Conservation (phyloP, 805 yeast genomes). For the Ascoidea asiatica region DNA sequence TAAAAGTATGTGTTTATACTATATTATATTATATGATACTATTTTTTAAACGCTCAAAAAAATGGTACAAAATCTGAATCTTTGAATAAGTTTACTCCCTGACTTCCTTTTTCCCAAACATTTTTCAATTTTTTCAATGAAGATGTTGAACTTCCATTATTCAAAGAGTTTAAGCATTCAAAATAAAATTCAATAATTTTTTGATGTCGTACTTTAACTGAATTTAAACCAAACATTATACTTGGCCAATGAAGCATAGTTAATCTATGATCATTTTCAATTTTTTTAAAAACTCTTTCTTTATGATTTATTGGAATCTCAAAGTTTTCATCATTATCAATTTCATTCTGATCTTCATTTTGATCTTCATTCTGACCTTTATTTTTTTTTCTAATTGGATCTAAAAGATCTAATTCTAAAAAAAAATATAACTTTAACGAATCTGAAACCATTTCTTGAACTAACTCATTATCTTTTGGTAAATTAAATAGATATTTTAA, state of each 20-base stretch:
- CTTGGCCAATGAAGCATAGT: constrained; percentile 39
- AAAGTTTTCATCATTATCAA: neutral
- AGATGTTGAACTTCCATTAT: constrained; percentile 37
- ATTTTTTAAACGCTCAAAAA: too few species aligned
- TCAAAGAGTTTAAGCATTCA: constrained; percentile 22
- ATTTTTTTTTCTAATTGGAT: neutral
- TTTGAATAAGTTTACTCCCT: neutral
- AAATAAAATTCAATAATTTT: constrained; percentile 26
- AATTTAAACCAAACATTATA: constrained; percentile 33
- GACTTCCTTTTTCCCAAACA: constrained; percentile 18
- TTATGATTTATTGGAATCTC: neutral
- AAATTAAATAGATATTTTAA: too few species aligned
- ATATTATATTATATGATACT: too few species aligned
- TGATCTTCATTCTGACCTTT: neutral
- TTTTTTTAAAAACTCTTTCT: neutral
- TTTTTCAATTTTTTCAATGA: constrained; percentile 17
- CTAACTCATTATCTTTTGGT: constrained; percentile 24
- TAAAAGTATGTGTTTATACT: too few species aligned
- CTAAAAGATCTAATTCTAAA: constrained; percentile 1
- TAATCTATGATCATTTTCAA: neutral
- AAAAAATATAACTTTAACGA: constrained; percentile 15
- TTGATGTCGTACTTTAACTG: constrained; percentile 21
- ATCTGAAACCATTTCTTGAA: constrained; percentile 7
- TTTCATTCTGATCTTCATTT: neutral
- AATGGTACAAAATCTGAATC: neutral